Conservation (phyloP, 1,284 basidiomycete species). For the Kalmanozyma brasiliensis region DNA sequence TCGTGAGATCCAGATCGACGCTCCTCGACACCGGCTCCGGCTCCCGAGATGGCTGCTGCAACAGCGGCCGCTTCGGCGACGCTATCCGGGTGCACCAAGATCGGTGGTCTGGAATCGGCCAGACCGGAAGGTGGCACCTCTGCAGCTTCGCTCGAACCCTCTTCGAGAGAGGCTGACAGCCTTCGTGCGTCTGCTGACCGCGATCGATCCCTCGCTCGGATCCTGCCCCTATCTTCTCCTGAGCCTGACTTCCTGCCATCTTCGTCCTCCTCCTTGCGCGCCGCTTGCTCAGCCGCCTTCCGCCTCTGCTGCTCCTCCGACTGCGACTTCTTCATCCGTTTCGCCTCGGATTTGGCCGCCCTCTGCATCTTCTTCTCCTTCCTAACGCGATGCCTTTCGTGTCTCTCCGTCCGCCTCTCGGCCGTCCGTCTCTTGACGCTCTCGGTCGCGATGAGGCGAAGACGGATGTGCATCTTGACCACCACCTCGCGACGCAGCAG, state of each 20-base stretch:
- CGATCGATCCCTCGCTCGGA: conserved; percentile 37
- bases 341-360: conserved; percentile 24
- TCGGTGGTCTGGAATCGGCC: conserved; percentile 20
- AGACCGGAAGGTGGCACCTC: conserved; percentile 12
- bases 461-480: conserved; percentile 83
- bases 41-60: conserved; percentile 21
- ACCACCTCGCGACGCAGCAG: conserved; percentile 87
- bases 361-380: conserved; percentile 29
- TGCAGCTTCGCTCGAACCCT: not conserved
- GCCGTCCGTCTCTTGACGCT: conserved; percentile 75
- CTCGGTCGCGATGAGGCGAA: conserved; percentile 82
- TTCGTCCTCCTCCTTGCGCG: conserved; percentile 3
- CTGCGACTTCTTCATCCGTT: conserved; percentile 25
- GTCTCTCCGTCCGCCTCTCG: conserved; percentile 23
- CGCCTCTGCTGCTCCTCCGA: conserved; percentile 27
- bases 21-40: conserved; percentile 3
- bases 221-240: conserved; percentile 31
- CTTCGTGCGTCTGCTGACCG: conserved; percentile 19
- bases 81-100: conserved; percentile 24
- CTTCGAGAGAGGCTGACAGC: not conserved
- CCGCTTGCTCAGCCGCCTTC: conserved; percentile 14
- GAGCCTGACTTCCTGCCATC: not conserved
- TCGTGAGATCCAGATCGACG: not conserved
- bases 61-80: conserved; percentile 23
- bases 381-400: conserved; percentile 25